Evolutionary conservation across 225 moss, liverwort and hornwort species (phyloP).

Genomic region (Antitrichia curtipendula): DNA sequence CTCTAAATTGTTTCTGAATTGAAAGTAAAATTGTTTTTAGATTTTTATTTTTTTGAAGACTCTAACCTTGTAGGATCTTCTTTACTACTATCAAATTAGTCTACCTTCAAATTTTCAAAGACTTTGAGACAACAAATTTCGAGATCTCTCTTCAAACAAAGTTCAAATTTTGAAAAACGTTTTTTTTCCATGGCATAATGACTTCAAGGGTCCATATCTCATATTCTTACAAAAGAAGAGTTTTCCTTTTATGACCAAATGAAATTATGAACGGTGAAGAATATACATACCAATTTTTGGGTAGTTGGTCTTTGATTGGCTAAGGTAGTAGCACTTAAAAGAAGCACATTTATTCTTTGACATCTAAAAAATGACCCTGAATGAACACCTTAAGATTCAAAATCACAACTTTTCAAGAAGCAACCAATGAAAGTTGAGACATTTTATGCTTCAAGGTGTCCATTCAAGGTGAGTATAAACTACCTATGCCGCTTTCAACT

Average conservation of each 20-base stretch:
- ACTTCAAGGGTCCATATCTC: fast-evolving
- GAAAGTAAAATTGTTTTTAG: not conserved
- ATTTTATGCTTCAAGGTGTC: not conserved
- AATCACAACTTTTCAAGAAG: no score
- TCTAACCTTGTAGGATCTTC: not conserved
- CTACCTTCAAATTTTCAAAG: not conserved
- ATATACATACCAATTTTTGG: not conserved
- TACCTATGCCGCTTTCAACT: no score
- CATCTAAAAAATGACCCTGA: no score
- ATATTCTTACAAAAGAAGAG: not conserved
- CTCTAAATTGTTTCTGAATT: fast-evolving
- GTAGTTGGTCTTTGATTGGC: not conserved
- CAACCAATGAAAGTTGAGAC: not conserved
- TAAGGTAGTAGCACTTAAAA: not conserved
- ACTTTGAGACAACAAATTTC: no score
- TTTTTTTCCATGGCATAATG: fast-evolving
- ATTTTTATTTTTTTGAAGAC: not conserved
- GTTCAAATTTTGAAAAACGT: not conserved
- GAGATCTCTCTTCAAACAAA: not conserved
- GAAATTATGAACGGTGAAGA: not conserved
- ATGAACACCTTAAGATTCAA: no score
- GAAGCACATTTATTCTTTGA: fast-evolving
- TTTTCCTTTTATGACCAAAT: not conserved
- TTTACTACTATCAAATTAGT: not conserved
- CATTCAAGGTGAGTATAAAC: not conserved